Percentiles rank a stretch among this genome's conserved stretches.
These are phyloP conservation scores for Rosa persica DNA, from an alignment of 306 rosid genomes.

Conservation along the genomic window DNA sequence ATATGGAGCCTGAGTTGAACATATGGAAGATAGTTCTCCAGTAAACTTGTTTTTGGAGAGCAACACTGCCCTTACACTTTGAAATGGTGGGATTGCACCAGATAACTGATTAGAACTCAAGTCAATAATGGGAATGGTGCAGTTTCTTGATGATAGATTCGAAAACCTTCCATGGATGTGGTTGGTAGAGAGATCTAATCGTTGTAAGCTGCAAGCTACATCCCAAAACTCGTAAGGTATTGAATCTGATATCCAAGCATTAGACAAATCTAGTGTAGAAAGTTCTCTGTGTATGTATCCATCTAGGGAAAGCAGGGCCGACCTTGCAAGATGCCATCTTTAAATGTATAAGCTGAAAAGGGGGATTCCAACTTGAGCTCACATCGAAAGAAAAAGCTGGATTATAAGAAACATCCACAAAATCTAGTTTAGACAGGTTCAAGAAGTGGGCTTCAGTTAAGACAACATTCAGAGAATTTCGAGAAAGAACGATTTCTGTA, in stretches of 20 bases:
- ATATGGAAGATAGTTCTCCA: background rate
- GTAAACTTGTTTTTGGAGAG: background rate
- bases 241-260: background rate
- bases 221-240: background rate
- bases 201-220: background rate
- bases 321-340: too few species aligned
- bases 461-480: background rate
- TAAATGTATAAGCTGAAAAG: too few species aligned
- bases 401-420: background rate
- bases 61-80: accelerated
- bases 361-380: background rate
- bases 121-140: too few species aligned
- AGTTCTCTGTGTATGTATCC: background rate
- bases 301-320: background rate
- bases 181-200: background rate
- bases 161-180: background rate
- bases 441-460: background rate
- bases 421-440: too few species aligned
- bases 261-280: background rate
- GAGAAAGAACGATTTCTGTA: background rate
- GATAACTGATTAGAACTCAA: background rate
- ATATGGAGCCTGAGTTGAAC: too few species aligned
- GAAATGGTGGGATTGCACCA: background rate
- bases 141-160: too few species aligned
- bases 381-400: background rate